These are phyloP conservation scores for Russula earlei DNA, from an alignment of 768 basidiomycete species.

Conservation along the genomic window DNA sequence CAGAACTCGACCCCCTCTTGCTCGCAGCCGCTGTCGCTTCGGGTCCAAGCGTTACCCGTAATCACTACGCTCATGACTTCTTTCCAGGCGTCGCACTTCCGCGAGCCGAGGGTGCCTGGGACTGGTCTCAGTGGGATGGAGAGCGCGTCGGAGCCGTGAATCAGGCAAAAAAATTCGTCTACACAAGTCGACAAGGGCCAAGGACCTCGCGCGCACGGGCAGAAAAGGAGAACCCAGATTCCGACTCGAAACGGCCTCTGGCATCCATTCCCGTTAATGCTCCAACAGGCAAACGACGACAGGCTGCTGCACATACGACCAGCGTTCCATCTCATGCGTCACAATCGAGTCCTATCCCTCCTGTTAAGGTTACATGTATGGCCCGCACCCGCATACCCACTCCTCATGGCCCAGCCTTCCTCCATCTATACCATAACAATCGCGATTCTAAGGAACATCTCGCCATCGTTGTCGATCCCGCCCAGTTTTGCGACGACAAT, in stretches of 20 bases:
- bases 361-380: constrained; percentile 81
- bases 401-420: constrained; percentile 84
- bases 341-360: constrained; percentile 17
- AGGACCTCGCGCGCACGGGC: constrained; percentile 47
- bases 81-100: constrained; percentile 50
- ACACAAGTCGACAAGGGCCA: constrained; percentile 70
- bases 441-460: constrained; percentile 91
- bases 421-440: constrained; percentile 93
- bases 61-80: constrained; percentile 80
- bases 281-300: constrained; percentile 31
- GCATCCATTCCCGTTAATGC: constrained; percentile 32
- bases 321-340: constrained; percentile 16
- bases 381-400: constrained; percentile 97
- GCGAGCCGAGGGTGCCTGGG: constrained; percentile 43
- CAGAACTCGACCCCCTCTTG: constrained; percentile 68
- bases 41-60: constrained; percentile 69
- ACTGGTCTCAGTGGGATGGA: constrained; percentile 48
- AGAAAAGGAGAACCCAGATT: constrained; percentile 43
- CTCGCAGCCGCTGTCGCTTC: constrained; percentile 69
- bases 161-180: constrained; percentile 42
- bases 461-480: constrained; percentile 88
- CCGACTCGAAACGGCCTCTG: constrained; percentile 30
- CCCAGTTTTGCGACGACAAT: constrained; percentile 54
- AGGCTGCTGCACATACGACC: constrained; percentile 14
- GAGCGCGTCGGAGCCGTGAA: constrained; percentile 32